phyloP scores from a whole-genome alignment of 495 filamentous ascomycete genomes.

The Aspergillus diversus region DNA sequence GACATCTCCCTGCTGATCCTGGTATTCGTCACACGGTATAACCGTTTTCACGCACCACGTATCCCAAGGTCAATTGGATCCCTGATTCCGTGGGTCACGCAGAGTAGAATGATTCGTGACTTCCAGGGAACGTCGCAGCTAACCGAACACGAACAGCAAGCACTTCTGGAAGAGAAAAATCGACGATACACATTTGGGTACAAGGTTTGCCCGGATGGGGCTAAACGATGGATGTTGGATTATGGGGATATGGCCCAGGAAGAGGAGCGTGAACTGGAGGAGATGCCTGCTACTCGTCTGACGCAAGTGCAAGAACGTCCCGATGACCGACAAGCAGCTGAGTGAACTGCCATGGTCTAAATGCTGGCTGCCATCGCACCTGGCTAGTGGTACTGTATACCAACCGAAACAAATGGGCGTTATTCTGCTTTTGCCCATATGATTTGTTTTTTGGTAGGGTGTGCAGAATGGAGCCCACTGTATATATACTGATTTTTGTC shows the following conservation, averaged over 20 bases:
- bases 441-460: too few species aligned
- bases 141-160: not conserved
- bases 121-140: not conserved
- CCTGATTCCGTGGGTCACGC: slow-evolving; percentile 29
- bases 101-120: not conserved
- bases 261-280: not conserved
- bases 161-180: not conserved
- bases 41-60: slow-evolving; percentile 24
- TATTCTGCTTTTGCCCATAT: too few species aligned
- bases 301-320: not conserved
- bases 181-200: not conserved
- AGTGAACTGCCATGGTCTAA: too few species aligned
- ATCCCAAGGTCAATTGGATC: slow-evolving; percentile 30
- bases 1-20: slow-evolving; percentile 23
- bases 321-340: not conserved
- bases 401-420: too few species aligned
- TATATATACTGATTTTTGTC: too few species aligned
- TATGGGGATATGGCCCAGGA: not conserved
- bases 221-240: not conserved
- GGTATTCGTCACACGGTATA: slow-evolving; percentile 25
- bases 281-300: not conserved
- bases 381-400: too few species aligned
- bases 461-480: too few species aligned
- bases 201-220: not conserved
- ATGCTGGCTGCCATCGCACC: too few species aligned